Evolutionary conservation across 108 stramenopile genomes (phyloP).

Genomic region (Conticribra weissflogii): DNA sequence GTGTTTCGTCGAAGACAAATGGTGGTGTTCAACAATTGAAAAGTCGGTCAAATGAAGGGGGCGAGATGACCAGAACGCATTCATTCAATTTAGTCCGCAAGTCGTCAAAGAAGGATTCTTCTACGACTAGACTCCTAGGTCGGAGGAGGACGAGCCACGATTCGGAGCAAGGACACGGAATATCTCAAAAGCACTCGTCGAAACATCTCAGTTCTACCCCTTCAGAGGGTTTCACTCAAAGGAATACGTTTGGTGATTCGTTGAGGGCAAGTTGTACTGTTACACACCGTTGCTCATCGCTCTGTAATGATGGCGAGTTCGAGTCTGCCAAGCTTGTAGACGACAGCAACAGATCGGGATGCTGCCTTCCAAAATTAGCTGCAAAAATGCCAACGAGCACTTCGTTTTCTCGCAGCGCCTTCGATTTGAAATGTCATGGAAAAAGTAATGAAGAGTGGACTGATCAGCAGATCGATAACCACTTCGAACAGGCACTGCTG

Average conservation of each 20-base stretch:
- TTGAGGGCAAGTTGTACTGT: neutral
- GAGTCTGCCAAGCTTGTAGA: neutral
- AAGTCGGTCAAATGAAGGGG: neutral
- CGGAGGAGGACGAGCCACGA: neutral
- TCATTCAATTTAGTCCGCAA: neutral
- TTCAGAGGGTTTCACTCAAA: too few relatives aligned
- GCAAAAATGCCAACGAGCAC: neutral
- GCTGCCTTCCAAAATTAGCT: neutral
- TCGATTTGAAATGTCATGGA: neutral
- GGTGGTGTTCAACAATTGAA: neutral
- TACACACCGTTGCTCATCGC: neutral
- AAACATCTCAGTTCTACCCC: neutral
- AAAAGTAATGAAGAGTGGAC: neutral
- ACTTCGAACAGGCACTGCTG: neutral
- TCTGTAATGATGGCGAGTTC: neutral
- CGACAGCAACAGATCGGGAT: neutral
- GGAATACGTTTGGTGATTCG: neutral
- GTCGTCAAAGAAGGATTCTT: neutral
- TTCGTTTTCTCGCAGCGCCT: neutral
- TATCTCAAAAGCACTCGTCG: neutral
- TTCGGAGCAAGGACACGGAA: too few relatives aligned
- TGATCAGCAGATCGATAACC: neutral
- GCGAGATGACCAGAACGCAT: neutral
- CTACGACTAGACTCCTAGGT: neutral
- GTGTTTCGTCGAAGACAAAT: too few relatives aligned